Percentiles rank a stretch among this genome's conserved stretches.
Evolutionary conservation across 1,284 basidiomycete species (phyloP).

Genomic region (Leucoagaricus sp.): DNA sequence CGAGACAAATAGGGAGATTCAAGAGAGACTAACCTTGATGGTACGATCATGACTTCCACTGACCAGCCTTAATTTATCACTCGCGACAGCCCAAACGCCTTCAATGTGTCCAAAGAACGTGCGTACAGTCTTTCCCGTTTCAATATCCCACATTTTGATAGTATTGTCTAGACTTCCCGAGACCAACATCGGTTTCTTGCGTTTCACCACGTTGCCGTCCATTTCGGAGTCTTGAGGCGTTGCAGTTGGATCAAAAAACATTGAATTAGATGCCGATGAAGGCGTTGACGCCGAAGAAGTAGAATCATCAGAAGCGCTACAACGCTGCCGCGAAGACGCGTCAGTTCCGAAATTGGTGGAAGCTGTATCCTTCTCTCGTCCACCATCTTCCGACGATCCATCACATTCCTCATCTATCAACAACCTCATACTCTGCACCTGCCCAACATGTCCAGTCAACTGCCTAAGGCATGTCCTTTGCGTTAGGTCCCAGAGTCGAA

Average conservation of each 20-base stretch:
- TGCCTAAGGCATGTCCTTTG: constrained; percentile 81
- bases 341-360: constrained; percentile 4
- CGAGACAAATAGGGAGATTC: constrained; percentile 13
- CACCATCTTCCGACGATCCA: constrained; percentile 31
- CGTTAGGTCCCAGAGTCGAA: constrained; percentile 93
- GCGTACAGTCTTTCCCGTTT: constrained; percentile 75
- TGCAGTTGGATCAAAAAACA: not conserved
- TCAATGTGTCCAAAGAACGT: constrained; percentile 97
- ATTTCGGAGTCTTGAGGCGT: no score
- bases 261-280: not conserved
- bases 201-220: constrained; percentile 21
- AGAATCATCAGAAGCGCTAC: not conserved
- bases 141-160: constrained; percentile 95
- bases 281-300: not conserved
- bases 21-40: constrained; percentile 66
- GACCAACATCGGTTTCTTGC: constrained; percentile 74
- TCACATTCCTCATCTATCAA: constrained; percentile 56
- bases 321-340: not conserved
- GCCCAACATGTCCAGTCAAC: constrained; percentile 90
- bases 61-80: constrained; percentile 90
- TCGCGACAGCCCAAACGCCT: constrained; percentile 95
- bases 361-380: constrained; percentile 10
- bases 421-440: constrained; percentile 91
- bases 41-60: constrained; percentile 93
- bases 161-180: constrained; percentile 96